Conservation (phyloP, 2,329 filamentous ascomycete genomes). For the Nemania diffusa region DNA sequence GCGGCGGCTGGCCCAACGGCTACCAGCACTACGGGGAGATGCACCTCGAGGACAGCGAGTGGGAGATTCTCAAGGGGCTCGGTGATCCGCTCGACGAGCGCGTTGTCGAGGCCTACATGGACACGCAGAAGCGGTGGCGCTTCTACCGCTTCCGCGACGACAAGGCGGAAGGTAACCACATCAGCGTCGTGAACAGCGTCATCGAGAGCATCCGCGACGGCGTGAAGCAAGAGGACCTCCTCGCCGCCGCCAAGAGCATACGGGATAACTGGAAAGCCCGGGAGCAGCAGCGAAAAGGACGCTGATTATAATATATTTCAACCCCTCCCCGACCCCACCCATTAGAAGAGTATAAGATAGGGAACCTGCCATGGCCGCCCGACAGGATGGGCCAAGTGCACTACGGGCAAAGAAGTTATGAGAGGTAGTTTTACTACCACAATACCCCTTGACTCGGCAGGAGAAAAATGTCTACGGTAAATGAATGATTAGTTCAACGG, state of each 20-base stretch:
- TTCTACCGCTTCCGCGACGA: constrained; percentile 92
- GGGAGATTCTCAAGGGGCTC: constrained; percentile 81
- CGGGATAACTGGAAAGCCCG: constrained; percentile 82
- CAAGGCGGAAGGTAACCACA: constrained; percentile 91
- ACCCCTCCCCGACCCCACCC: too few species aligned
- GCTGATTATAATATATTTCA: background rate
- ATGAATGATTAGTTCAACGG: constrained; percentile 13
- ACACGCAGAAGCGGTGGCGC: constrained; percentile 80
- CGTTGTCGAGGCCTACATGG: constrained; percentile 90
- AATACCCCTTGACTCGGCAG: constrained; percentile 8
- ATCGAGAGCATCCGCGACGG: constrained; percentile 88
- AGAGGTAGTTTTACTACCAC: constrained; percentile 5
- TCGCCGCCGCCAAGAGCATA: constrained; percentile 75
- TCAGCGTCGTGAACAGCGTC: constrained; percentile 83
- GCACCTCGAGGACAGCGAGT: constrained; percentile 78
- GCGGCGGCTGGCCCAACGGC: constrained; percentile 59
- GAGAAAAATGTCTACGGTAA: background rate
- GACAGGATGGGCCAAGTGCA: background rate
- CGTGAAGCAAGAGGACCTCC: constrained; percentile 84
- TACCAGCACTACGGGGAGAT: constrained; percentile 76
- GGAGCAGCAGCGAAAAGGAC: constrained; percentile 45
- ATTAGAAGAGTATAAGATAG: background rate
- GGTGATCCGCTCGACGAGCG: constrained; percentile 82
- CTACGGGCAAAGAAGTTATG: background rate
- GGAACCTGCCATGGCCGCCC: background rate